Evolutionary conservation across 2,329 filamentous ascomycete genomes (phyloP), one percentile per base, ranked within the genome.

Genomic region (Penicillium sp.): DNA sequence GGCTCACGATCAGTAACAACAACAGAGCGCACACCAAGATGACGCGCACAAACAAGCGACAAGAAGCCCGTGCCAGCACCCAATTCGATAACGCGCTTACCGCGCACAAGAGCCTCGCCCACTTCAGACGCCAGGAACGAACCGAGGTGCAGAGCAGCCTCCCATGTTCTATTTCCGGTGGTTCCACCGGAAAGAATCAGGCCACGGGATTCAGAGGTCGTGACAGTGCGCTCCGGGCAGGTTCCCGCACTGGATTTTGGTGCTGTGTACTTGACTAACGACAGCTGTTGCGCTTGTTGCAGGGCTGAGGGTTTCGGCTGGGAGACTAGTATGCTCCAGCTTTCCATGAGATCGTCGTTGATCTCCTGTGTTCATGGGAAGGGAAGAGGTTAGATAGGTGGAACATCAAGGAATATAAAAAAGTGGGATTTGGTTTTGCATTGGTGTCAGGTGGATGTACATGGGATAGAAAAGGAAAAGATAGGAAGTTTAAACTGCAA

Each of bases 311-410:
- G 86, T 17, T 89, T 75, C 17, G 86, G 84, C 31, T 82, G 79
- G 21, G 82, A 79, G 57, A 96, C 81, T 25, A 94, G 81, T 59
- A 80, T 74, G 53, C 87, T 85, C 65, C 96, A 82, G 38, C 81
- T 79, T 55, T 81, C 80, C 83, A 93, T 90, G 67, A 97, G 83
- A 73, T 88, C 82, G 75, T 96, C 90, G 61, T 89, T 91, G 47
- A 96, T 87, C 73, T 89, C 91, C 93, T 97, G 76, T 19, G 33
- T 44, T 29, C 15, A 6, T 6, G 15, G 21, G 19, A 44, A 51
- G 55, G 35, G 45, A 33, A 50, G 44, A 38, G 27, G 51, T 64
- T 57, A 53, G 52, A 50, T 25, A 31, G 5, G 21, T 48, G 21
- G 5, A 36, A 53, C 27, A 53, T 36, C 33, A 50, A 31, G 29